Conservation (phyloP, 208 protist species). For the Trypanosoma melophagium region DNA sequence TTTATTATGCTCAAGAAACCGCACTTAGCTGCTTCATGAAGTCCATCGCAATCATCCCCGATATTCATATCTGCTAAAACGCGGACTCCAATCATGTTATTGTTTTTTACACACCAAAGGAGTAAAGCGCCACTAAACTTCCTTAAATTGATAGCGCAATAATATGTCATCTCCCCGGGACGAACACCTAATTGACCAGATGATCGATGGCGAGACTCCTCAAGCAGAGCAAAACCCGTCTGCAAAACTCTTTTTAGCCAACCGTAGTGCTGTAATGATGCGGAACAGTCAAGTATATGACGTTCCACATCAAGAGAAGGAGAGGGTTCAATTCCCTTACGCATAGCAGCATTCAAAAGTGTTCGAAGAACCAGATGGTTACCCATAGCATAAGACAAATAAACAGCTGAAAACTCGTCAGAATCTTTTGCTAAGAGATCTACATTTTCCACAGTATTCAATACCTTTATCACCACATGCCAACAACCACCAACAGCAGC, state of each 20-base stretch:
- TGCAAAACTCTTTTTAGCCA: slow-evolving; percentile 62
- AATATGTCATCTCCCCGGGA: slow-evolving; percentile 34
- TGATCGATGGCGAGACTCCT: slow-evolving; percentile 23
- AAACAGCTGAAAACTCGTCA: slow-evolving; percentile 64
- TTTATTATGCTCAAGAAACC: slow-evolving; percentile 52
- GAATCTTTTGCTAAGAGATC: slow-evolving; percentile 37
- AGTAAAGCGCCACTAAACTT: slow-evolving; percentile 21
- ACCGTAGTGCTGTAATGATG: slow-evolving; percentile 50
- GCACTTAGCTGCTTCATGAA: slow-evolving; percentile 58
- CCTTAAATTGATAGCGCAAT: slow-evolving; percentile 1
- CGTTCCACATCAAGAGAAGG: slow-evolving; percentile 17
- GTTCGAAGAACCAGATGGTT: slow-evolving; percentile 46
- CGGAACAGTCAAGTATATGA: slow-evolving; percentile 31
- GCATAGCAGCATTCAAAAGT: slow-evolving; percentile 36
- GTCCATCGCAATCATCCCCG: slow-evolving; percentile 58
- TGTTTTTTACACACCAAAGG: slow-evolving; percentile 65
- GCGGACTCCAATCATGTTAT: slow-evolving; percentile 70
- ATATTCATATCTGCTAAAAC: slow-evolving; percentile 79
- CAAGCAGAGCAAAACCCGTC: slow-evolving; percentile 43
- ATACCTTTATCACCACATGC: slow-evolving; percentile 37
- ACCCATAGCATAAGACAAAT: slow-evolving; percentile 71
- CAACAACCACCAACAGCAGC: slow-evolving; percentile 61
- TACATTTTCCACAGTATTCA: slow-evolving; percentile 29
- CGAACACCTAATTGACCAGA: slow-evolving; percentile 11
- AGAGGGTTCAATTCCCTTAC: neutral